Percentiles rank a stretch among this genome's conserved stretches.
phyloP scores from a whole-genome alignment of 306 rosid genomes.

The Gynostemma pentaphyllum region DNA sequence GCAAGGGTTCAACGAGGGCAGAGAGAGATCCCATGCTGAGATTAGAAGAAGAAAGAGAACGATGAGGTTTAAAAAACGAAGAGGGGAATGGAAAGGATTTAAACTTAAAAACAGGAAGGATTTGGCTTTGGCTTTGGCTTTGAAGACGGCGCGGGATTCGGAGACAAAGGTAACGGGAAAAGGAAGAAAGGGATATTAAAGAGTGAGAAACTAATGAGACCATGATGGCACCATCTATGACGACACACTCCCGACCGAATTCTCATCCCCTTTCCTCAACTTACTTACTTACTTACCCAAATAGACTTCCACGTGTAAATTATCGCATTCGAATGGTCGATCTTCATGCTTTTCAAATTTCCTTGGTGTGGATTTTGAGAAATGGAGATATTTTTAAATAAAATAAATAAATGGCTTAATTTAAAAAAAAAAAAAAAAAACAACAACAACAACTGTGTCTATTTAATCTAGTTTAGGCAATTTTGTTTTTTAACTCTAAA shows the following conservation, averaged over 20 bases:
- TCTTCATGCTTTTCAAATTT: too few relatives aligned
- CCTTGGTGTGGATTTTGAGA: too few relatives aligned
- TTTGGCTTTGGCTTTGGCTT: too few relatives aligned
- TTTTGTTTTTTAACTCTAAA: too few relatives aligned
- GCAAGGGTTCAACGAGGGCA: slow-evolving; percentile 21
- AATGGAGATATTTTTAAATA: too few relatives aligned
- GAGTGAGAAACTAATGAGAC: slow-evolving; percentile 18
- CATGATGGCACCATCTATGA: slow-evolving; percentile 14
- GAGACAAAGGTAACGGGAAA: not conserved
- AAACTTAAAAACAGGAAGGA: not conserved
- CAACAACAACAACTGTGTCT: too few relatives aligned
- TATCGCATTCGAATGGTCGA: too few relatives aligned
- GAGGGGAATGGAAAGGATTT: not conserved
- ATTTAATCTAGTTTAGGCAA: too few relatives aligned
- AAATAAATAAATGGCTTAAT: too few relatives aligned
- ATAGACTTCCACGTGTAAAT: not conserved
- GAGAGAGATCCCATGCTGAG: slow-evolving; percentile 45
- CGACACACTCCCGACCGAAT: not conserved
- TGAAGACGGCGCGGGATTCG: slow-evolving; percentile 3
- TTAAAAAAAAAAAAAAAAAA: too few relatives aligned
- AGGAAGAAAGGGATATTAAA: not conserved
- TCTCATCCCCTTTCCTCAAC: not conserved
- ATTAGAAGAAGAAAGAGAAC: not conserved
- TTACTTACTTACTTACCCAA: too few relatives aligned
- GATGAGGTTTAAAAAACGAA: slow-evolving; percentile 6